These are phyloP conservation scores for Dothistroma pini DNA, from an alignment of 2,329 filamentous ascomycete genomes.

Conservation along the genomic window DNA sequence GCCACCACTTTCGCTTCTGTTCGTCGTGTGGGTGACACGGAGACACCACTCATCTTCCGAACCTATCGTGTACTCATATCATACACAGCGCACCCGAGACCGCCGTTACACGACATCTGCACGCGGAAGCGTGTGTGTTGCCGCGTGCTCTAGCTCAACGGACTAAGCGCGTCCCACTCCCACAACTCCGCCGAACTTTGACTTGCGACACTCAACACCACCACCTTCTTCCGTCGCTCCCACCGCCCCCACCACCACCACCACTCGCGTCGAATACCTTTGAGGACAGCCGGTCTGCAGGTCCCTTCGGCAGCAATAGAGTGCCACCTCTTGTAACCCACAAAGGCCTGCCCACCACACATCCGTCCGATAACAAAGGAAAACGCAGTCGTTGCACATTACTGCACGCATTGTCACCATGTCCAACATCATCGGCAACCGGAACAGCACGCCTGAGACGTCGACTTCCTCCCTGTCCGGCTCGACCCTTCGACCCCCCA, in stretches of 20 bases:
- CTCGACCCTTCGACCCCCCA: constrained; percentile 75
- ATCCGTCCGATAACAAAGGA: constrained; percentile 7
- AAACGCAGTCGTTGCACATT: constrained; percentile 6
- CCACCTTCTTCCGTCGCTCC: background rate
- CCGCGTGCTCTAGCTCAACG: background rate
- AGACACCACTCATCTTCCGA: no score
- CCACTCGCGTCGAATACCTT: constrained; percentile 54
- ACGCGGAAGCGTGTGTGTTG: no score
- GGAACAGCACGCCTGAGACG: constrained; percentile 95
- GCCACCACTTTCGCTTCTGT: no score
- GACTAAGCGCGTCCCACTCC: background rate
- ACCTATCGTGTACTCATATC: no score
- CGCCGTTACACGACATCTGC: no score
- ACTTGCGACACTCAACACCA: background rate
- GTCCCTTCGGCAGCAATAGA: constrained; percentile 47
- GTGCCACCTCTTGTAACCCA: constrained; percentile 3
- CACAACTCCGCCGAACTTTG: background rate
- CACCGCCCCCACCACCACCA: constrained; percentile 3
- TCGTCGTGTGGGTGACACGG: no score
- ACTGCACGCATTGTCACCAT: constrained; percentile 32
- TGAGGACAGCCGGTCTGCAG: constrained; percentile 84
- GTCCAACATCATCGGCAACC: constrained; percentile 61
- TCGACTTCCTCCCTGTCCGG: constrained; percentile 66
- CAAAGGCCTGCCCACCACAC: constrained; percentile 8
- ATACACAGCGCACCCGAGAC: no score